Evolutionary conservation across 2,329 filamentous ascomycete genomes (phyloP).

Genomic region (Triangularia setosa): DNA sequence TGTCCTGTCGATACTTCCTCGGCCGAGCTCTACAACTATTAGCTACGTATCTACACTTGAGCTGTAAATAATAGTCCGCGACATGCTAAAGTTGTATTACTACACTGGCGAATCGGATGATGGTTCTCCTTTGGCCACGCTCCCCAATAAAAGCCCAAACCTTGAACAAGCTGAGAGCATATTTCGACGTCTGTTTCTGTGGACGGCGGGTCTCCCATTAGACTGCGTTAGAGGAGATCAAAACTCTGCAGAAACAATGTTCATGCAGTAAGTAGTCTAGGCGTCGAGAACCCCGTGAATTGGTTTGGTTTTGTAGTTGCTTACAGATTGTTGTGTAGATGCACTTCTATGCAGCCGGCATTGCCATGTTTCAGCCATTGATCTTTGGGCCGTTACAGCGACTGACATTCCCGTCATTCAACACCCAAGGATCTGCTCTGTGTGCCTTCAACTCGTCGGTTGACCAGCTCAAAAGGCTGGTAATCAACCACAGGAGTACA

Average conservation of each 20-base stretch:
- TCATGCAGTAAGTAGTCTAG: neutral
- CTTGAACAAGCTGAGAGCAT: neutral
- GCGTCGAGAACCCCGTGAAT: neutral
- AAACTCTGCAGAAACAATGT: neutral
- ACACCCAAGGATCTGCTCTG: neutral
- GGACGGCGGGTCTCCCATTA: neutral
- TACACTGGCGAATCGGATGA: neutral
- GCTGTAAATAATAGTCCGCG: neutral
- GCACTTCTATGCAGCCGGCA: neutral
- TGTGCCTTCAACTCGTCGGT: slow-evolving; percentile 3
- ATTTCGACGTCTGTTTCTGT: neutral
- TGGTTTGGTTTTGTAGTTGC: neutral
- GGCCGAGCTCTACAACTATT: neutral
- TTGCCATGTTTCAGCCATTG: neutral
- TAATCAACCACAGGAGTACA: neutral
- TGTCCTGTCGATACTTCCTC: neutral
- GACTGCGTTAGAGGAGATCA: slow-evolving; percentile 1
- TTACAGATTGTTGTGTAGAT: neutral
- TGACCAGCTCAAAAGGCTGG: neutral
- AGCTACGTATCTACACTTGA: neutral
- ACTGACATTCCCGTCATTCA: neutral
- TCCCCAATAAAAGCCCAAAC: neutral
- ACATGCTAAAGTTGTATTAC: neutral
- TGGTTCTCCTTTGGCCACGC: neutral
- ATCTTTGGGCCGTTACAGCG: neutral